Base-by-base conservation (phyloP, 257 asterid species). In the Rehmannia glutinosa region DNA sequence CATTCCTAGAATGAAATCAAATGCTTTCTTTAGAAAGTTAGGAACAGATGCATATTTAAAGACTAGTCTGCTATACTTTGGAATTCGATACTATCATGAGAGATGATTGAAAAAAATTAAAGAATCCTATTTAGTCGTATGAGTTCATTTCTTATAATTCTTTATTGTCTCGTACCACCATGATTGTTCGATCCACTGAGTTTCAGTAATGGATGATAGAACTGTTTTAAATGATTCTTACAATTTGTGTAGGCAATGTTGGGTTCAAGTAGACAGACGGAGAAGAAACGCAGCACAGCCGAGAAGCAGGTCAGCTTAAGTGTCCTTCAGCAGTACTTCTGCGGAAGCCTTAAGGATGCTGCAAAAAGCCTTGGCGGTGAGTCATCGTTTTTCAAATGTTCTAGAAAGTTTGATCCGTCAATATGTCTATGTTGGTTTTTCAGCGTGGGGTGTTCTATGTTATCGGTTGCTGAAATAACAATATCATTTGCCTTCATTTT, bases 311-410 rank as follows among this genome's bases (percentile, higher is more conserved):
- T 89, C 43, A 87, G 89, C 75, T 70, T 87, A 73, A 73, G 77
- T 67, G 92, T 83, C 72, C 88, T 91, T 73, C 95, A 91, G 27
- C 90, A 83, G 13, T 81, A 86, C 57, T 91, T 89, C 67, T 75
- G 87, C 15, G 90, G 92, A 62, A 91, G 89, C 79, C 88, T 89
- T 32, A 87, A 85, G 72, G 83, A 89, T 70, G 94, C 96, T 62
- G 96, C 96, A 59, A 84, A 83, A 76, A 81, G 86, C 76, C 78
- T 88, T 54, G 96, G 92, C 46, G 95, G 98, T 89, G 71, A 81
- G 89, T 58, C 19, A 57, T 9, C 16, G 6, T 10, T 25, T 19
- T 62, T 12, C 9, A 42, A 21, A 33, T 64, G 1, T 11, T 41
- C 2, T 13, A 21, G 20, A 23, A 53, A 23, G 1, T 15, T 8